These are phyloP conservation scores for Malus sieversii DNA, from an alignment of 306 rosid genomes.

Conservation along the genomic window DNA sequence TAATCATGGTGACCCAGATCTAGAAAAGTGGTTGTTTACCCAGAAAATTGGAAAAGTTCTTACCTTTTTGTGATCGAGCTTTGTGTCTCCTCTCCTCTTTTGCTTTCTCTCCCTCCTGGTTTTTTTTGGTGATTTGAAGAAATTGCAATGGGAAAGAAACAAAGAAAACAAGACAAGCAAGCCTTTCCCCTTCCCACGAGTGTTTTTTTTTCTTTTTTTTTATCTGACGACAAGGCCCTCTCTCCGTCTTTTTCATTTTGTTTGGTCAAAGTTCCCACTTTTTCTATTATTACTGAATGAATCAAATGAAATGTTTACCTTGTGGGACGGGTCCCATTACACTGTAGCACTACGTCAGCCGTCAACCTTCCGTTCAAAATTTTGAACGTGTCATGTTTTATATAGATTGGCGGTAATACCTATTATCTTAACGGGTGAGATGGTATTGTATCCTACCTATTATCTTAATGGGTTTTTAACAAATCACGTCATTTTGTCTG, in stretches of 20 bases:
- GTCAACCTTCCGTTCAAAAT: too few relatives aligned
- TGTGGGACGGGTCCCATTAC: not conserved
- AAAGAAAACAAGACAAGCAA: not conserved
- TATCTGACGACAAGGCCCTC: too few relatives aligned
- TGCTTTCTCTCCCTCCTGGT: not conserved
- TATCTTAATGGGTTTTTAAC: too few relatives aligned
- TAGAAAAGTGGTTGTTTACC: not conserved
- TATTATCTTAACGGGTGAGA: too few relatives aligned
- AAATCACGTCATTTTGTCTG: too few relatives aligned
- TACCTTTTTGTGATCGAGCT: not conserved
- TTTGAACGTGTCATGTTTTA: too few relatives aligned
- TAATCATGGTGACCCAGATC: not conserved
- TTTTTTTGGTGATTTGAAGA: not conserved
- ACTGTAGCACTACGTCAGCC: too few relatives aligned
- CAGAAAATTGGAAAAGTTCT: not conserved
- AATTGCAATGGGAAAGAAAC: not conserved
- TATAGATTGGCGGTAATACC: too few relatives aligned
- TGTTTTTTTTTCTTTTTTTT: not conserved
- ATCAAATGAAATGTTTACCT: not conserved
- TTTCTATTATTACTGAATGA: not conserved
- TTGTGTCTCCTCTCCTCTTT: conserved; percentile 5
- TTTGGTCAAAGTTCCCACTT: not conserved
- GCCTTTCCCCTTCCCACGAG: not conserved
- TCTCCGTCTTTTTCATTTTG: too few relatives aligned
- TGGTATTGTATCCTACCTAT: rapidly evolving